Base-by-base conservation (phyloP, 345 rosid genomes). In the Ailanthus altissimus region DNA sequence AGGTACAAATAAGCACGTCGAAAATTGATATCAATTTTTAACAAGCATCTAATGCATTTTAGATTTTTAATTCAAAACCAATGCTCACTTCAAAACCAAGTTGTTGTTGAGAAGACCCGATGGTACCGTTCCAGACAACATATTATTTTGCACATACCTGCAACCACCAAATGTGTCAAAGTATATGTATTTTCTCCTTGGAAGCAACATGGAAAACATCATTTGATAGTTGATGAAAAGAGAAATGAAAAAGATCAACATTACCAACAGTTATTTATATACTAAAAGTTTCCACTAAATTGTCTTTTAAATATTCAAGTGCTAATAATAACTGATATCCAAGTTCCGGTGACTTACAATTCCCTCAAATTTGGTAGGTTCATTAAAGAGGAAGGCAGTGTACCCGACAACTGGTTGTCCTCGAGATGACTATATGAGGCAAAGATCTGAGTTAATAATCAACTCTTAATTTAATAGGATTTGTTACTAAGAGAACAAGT, bases 91-190 rank as follows among this genome's bases (percentile, higher is more conserved):
- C 38, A 91, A 67, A 83, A 77, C 73, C 80, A 90, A 56, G 71
- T 81, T 73, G 79, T 87, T 87, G 67, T 75, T 75, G 67, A 81
- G 83, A 73, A 90, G 84, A 77, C 87, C 82, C 1, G 94, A 86
- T 49, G 99, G 99, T 75, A 94, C 84, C 18, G 57, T 88, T 80
- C 98, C 99, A 1, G 97, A 81, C 78, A 97, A 80, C 89, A 78
- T 74, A 80, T 97, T 97, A 74, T 92, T 92, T 80, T 97, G 98
- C 85, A 97, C 81, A 49, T 91, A 85, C 88, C 99, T 97, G 89
- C 85, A 84, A 81, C 21, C 77, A 70, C 60, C 72, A 83, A 69
- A 78, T 20, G 70, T 66, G 61, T 78, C 77, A 72, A 32, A 74
- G 80, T 69, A 75, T 16, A 60, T 79, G 77, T 54, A 72, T 58